Percentiles rank a stretch among this genome's conserved stretches.
Evolutionary conservation across 2,329 filamentous ascomycete genomes (phyloP).

Genomic region (Ceratocystis cubensis): DNA sequence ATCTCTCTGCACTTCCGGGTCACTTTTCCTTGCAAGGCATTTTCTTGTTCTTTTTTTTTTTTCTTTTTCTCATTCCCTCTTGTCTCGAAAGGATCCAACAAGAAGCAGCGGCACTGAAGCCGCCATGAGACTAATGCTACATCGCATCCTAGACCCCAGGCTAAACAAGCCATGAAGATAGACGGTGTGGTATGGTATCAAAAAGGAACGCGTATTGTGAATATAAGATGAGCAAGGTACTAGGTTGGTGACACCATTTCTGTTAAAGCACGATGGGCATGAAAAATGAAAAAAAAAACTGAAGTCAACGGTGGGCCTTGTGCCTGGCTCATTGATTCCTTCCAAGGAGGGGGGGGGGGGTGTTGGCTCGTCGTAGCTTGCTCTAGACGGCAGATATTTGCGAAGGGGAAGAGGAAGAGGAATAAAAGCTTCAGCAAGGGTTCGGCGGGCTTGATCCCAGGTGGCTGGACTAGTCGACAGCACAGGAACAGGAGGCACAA

Average conservation of each 20-base stretch:
- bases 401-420: neutral
- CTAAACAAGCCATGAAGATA: neutral
- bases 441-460: conserved; percentile 7
- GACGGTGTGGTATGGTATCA: neutral
- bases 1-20: neutral
- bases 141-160: neutral
- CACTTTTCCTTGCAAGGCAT: neutral
- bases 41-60: neutral
- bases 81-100: neutral
- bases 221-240: neutral
- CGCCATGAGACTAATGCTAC: neutral
- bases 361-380: neutral
- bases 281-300: neutral
- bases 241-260: neutral
- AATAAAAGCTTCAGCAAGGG: neutral
- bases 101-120: neutral
- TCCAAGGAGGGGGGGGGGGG: too few species aligned
- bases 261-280: neutral
- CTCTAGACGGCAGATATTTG: neutral
- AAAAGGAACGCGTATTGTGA: neutral
- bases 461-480: neutral
- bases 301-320: neutral
- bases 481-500: neutral
- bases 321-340: neutral
- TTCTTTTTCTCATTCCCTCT: neutral